These are phyloP conservation scores for Amanita molliuscula DNA, from an alignment of 768 basidiomycete genomes.

Conservation along the genomic window DNA sequence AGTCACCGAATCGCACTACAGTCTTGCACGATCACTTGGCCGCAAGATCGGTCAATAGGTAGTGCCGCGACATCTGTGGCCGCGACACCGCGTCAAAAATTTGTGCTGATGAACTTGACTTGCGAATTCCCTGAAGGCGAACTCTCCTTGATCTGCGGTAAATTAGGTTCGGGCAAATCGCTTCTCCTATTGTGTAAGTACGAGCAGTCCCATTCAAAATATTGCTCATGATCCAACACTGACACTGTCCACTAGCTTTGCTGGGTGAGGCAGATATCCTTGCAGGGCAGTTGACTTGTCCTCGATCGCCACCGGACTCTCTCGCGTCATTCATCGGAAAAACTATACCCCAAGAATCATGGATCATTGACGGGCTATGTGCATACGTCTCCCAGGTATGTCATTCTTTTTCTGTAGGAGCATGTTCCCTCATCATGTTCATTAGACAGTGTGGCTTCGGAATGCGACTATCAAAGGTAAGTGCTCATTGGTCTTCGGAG, in stretches of 20 bases:
- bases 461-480: slow-evolving; percentile 55
- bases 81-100: slow-evolving; percentile 52
- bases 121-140: slow-evolving; percentile 72
- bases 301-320: slow-evolving; percentile 75
- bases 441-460: slow-evolving; percentile 53
- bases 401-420: slow-evolving; percentile 27
- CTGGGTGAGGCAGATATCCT: slow-evolving; percentile 85
- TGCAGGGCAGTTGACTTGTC: slow-evolving; percentile 66
- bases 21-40: slow-evolving; percentile 87
- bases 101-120: slow-evolving; percentile 69
- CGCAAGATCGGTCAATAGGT: slow-evolving; percentile 53
- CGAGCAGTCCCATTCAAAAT: background rate
- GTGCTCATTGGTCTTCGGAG: background rate
- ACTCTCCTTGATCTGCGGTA: slow-evolving; percentile 80
- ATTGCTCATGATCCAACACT: background rate
- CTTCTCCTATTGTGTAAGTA: slow-evolving; percentile 45
- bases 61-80: slow-evolving; percentile 37
- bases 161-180: slow-evolving; percentile 85
- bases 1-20: slow-evolving; percentile 62
- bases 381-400: slow-evolving; percentile 80
- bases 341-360: slow-evolving; percentile 40
- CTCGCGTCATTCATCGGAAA: slow-evolving; percentile 49
- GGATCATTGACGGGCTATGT: slow-evolving; percentile 70
- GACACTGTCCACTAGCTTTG: slow-evolving; percentile 35
- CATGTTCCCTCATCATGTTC: background rate